Conservation (phyloP, 176 grass and related monocot species). For the Cenchrus fungigraminus region DNA sequence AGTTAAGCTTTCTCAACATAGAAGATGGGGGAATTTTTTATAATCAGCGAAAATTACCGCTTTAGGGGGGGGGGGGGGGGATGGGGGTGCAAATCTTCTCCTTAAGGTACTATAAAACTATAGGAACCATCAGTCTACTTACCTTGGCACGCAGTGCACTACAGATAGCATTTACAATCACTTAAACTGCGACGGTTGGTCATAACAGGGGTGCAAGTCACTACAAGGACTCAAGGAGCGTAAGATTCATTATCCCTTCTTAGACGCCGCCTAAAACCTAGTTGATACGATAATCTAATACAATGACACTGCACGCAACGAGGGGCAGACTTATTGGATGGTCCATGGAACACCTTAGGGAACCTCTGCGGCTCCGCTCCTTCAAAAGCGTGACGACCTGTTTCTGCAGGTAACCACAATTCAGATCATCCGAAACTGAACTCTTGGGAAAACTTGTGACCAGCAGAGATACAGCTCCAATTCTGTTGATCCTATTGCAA, state of each 20-base stretch:
- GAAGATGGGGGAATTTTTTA: neutral
- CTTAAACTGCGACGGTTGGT: neutral
- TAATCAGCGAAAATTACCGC: neutral
- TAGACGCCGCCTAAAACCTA: neutral
- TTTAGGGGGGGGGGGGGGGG: neutral
- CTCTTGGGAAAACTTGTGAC: neutral
- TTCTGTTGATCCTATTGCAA: neutral
- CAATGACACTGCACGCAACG: neutral
- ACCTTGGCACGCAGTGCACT: neutral
- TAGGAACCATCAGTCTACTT: neutral
- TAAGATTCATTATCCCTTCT: conserved; percentile 18
- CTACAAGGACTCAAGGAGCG: neutral
- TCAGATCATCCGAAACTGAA: conserved; percentile 25
- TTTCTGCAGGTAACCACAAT: conserved; percentile 29
- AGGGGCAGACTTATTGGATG: conserved; percentile 24
- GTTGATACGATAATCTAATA: neutral
- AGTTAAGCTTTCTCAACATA: neutral
- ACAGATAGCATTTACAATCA: neutral
- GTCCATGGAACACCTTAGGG: conserved; percentile 17
- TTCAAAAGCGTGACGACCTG: neutral
- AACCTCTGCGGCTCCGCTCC: neutral
- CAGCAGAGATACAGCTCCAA: neutral
- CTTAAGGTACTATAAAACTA: too few species aligned
- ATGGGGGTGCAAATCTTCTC: neutral
- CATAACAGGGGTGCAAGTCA: neutral